These are phyloP conservation scores for Zelopaecilomyces penicillatus DNA, from an alignment of 2,329 filamentous ascomycete genomes.

Conservation along the genomic window DNA sequence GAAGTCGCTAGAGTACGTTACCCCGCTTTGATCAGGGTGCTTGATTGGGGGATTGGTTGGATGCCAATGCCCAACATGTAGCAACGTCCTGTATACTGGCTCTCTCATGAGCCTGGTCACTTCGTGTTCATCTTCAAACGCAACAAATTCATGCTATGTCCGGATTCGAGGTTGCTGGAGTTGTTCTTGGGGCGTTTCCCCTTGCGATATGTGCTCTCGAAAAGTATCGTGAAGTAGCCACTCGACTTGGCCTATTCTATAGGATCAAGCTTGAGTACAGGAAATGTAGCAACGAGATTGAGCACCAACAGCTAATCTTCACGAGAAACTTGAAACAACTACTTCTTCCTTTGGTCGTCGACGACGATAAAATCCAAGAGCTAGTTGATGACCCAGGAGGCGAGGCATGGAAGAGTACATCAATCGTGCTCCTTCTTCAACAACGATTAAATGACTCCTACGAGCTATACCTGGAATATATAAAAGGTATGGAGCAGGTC, in stretches of 20 bases:
- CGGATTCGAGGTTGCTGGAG: constrained; percentile 11
- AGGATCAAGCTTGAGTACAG: constrained; percentile 6
- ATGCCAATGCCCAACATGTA: too few species aligned
- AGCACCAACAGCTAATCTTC: constrained; percentile 9
- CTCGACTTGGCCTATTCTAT: constrained; percentile 1
- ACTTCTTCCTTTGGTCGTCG: constrained; percentile 13
- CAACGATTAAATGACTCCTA: constrained; percentile 12
- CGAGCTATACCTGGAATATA: constrained; percentile 10
- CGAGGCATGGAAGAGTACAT: constrained; percentile 11
- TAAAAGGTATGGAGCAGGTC: constrained; percentile 6
- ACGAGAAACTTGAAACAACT: constrained; percentile 13
- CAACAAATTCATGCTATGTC: constrained; percentile 4
- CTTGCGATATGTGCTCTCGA: constrained; percentile 8
- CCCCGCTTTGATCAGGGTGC: too few species aligned
- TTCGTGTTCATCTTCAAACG: too few species aligned
- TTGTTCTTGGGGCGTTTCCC: constrained; percentile 12
- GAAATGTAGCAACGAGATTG: constrained; percentile 12
- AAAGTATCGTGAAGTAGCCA: constrained; percentile 8
- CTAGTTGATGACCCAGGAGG: constrained; percentile 13
- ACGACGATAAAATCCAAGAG: constrained; percentile 11
- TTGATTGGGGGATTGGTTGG: too few species aligned
- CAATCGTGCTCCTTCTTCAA: constrained; percentile 7
- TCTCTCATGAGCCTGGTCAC: too few species aligned
- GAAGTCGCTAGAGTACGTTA: too few species aligned
- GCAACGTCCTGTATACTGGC: too few species aligned